Evolutionary conservation across 257 asterid species (phyloP), one percentile per base, ranked within the genome.

Genomic region (Capsicum baccatum): DNA sequence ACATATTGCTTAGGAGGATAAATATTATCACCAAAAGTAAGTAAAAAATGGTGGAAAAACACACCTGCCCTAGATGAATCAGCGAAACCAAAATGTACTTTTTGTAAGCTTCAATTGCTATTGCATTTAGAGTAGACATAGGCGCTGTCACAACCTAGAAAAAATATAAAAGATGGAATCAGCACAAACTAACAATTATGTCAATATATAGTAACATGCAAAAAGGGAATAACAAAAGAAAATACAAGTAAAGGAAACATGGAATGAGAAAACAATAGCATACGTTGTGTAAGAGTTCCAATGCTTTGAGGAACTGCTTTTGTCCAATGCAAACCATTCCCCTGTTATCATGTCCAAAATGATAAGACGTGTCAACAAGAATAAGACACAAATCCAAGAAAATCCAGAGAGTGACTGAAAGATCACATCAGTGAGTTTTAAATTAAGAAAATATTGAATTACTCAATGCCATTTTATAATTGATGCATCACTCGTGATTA

Each of bases 291-390:
- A 97, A 88, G 83, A 94, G 95, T 94, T 97, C 98, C 89, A 92
- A 83, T 15, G 98, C 99, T 92, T 90, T 94, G 84, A 85, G 92
- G 85, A 88, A 97, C 87, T 89, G 88, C 92, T 97, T 97, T 86
- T 89, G 96, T 85, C 99, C 99, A 21, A 95, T 93, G 93, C 97
- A 97, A 88, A 97, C 89, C 97, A 95, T 94, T 50, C 98, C 98
- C 91, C 99, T 95, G 66, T 79, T 44, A 70, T 21, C 12, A 63
- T 70, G 85, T 16, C 87, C 89, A 86, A 84, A 39, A 87, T 44
- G 5, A 12, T 12, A 83, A 67, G 69, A 47, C 64, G 84, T 62
- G 83, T 44, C 80, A 21, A 64, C 8, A 74, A 73, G 54, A 15
- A 80, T 78, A 26, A 54, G 50, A 76, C 81, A 44, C 4, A 76